A percentile compares a stretch with the other conserved stretches of the same genome.
phyloP scores from a whole-genome alignment of 2,329 filamentous ascomycete genomes.

The Apiospora phragmitis region DNA sequence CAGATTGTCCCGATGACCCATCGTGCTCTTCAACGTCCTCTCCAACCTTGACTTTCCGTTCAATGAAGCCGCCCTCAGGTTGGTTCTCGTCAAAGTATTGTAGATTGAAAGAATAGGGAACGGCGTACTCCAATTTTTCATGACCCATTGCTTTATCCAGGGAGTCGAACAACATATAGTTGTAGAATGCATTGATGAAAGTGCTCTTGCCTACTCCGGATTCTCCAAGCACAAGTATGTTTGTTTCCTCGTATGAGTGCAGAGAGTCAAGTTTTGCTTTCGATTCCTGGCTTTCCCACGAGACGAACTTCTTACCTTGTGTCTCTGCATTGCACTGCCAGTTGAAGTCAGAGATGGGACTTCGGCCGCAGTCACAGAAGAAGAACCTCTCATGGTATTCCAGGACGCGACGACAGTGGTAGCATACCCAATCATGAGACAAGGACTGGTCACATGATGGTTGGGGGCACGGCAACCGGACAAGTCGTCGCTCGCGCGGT shows the following conservation, averaged over 20 bases:
- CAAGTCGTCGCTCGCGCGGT: not conserved
- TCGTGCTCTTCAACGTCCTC: constrained; percentile 32
- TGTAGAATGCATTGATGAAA: constrained; percentile 49
- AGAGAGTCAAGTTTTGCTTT: not conserved
- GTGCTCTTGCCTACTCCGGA: constrained; percentile 51
- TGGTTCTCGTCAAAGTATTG: constrained; percentile 30
- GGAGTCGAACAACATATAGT: constrained; percentile 40
- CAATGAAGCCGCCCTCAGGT: constrained; percentile 23
- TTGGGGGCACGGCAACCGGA: not conserved
- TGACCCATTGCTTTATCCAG: constrained; percentile 38
- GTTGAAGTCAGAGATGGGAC: fast-evolving
- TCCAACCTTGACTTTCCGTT: constrained; percentile 33
- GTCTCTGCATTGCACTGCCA: not conserved
- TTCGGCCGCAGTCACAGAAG: not conserved
- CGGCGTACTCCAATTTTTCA: constrained; percentile 33
- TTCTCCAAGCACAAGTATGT: constrained; percentile 48
- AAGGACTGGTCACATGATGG: not conserved
- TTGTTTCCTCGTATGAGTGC: constrained; percentile 20
- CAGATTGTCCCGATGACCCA: constrained; percentile 34
- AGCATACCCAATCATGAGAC: not conserved
- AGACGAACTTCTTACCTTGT: not conserved
- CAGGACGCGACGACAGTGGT: not conserved
- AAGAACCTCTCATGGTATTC: not conserved
- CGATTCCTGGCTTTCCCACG: not conserved
- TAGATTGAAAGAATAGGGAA: constrained; percentile 40